Evolutionary conservation across 148 eudicot genomes (phyloP).

Genomic region (Rhododendron kiyosumense): DNA sequence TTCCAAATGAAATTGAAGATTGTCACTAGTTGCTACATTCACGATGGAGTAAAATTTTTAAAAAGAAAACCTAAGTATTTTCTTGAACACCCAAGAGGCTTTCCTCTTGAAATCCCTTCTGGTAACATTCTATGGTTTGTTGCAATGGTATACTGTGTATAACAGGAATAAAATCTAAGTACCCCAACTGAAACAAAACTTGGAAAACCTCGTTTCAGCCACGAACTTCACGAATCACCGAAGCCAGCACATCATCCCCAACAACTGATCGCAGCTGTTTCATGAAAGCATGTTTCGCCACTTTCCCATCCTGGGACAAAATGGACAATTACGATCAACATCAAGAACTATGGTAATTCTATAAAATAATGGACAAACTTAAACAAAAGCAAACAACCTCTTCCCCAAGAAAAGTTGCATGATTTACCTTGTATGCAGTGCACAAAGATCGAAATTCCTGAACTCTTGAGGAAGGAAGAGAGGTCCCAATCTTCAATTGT

Average conservation of each 20-base stretch:
- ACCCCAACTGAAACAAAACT: conserved; percentile 3
- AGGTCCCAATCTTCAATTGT: conserved; percentile 27
- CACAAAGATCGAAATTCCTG: conserved; percentile 29
- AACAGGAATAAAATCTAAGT: not conserved
- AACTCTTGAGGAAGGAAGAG: conserved; percentile 37
- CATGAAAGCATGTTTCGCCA: conserved; percentile 40
- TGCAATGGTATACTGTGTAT: not conserved
- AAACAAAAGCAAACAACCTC: not conserved
- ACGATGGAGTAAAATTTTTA: not conserved
- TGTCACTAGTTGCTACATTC: conserved; percentile 6
- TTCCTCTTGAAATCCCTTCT: conserved; percentile 7
- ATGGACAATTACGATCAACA: not conserved
- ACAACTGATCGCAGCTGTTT: conserved; percentile 34
- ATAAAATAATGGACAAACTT: not conserved
- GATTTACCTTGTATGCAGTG: conserved; percentile 40
- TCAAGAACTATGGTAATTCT: not conserved
- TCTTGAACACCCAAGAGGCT: not conserved
- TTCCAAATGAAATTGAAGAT: conserved; percentile 8
- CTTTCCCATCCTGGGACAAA: conserved; percentile 47
- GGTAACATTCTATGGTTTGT: conserved; percentile 2
- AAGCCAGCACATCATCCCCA: conserved; percentile 44
- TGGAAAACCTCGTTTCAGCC: conserved; percentile 28
- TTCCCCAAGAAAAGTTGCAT: not conserved
- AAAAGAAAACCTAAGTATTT: not conserved
- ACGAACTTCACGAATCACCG: conserved; percentile 32